Evolutionary conservation across 1,284 basidiomycete species (phyloP), one percentile per base, ranked within the genome.

Genomic region (Moniliophthora roreri): DNA sequence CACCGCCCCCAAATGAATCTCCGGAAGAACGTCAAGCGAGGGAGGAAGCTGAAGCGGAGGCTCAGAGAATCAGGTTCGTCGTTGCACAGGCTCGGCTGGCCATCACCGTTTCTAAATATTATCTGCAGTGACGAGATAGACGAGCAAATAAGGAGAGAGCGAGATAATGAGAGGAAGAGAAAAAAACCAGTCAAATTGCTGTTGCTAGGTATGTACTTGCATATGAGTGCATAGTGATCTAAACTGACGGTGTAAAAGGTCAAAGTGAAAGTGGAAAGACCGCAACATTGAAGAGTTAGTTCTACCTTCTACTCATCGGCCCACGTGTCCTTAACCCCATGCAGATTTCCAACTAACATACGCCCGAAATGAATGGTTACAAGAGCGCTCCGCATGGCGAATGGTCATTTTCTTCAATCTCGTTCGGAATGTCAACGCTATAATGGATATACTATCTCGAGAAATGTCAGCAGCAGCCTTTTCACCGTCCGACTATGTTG

Each of bases 321-420:
- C 44, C 37, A 49, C 24, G 56, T 51, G 26, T 48, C 21, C 37
- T 32, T 50, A 51, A 20, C 50, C 52, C 32, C 53, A 32, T 37
- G 45, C 62, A 85, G 86, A 90, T 66, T 91, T 90, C 61, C 86
- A 88, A 60, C 67, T 91, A 2, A 80, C 79, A 3, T 87, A 87
- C 60, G 82, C 87, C 16, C 74, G 74, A 24, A 73, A 76, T 49
- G 80, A 85, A 62, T 87, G 89, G 83, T 74, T 76, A 3, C 80
- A 84, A 56, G 85, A 90, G 61, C 81, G 81, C 48, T 70, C 75
- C 3, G 80, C 85, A 28, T 91, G 89, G 89, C 80, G 85, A 16
- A 72, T 79, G 7, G 85, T 91, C 58, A 84, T 91, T 59, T 84
- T 85, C 62, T 79, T 91, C 65, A 85, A 91, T 65, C 79, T 91